These are phyloP conservation scores for Caulochytrium protostelioides DNA, from an alignment of 371 early-diverging fungal species.

Conservation along the genomic window DNA sequence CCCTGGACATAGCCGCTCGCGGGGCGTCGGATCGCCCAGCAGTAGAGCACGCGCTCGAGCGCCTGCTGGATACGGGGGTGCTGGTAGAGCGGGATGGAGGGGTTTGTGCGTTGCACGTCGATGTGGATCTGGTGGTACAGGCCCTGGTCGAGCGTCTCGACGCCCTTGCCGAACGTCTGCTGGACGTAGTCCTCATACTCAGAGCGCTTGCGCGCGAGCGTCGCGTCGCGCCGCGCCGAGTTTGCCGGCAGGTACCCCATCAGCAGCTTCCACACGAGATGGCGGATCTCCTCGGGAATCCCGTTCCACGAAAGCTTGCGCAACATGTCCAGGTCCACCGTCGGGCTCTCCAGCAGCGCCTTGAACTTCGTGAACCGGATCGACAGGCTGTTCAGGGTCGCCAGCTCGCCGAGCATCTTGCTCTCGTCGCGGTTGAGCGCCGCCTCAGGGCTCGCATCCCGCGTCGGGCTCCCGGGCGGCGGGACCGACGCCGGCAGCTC, in stretches of 20 bases:
- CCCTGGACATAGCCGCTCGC: constrained; percentile 98
- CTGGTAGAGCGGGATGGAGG: constrained; percentile 61
- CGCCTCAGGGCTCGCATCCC: too few relatives aligned
- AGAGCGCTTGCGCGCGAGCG: constrained; percentile 61
- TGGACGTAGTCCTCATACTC: constrained; percentile 67
- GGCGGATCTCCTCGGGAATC: constrained; percentile 58
- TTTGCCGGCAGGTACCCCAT: constrained; percentile 76
- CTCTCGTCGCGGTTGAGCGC: constrained; percentile 8
- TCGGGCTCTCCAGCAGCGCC: constrained; percentile 40
- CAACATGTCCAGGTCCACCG: constrained; percentile 47
- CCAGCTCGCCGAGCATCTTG: constrained; percentile 21
- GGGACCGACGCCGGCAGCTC: too few relatives aligned
- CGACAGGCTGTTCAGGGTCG: constrained; percentile 20
- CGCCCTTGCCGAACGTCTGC: constrained; percentile 56
- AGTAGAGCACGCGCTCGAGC: constrained; percentile 75
- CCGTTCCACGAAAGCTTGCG: constrained; percentile 70
- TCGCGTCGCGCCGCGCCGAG: constrained; percentile 50
- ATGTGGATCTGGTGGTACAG: constrained; percentile 85
- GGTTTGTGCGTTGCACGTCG: constrained; percentile 80
- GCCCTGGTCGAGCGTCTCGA: constrained; percentile 48
- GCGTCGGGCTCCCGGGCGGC: too few relatives aligned
- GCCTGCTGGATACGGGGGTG: constrained; percentile 57
- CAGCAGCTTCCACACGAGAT: constrained; percentile 73
- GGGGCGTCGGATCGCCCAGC: constrained; percentile 93
- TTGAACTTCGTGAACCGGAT: constrained; percentile 39